These are phyloP conservation scores for Zostera marina DNA, from an alignment of 116 monocot species.

Conservation along the genomic window DNA sequence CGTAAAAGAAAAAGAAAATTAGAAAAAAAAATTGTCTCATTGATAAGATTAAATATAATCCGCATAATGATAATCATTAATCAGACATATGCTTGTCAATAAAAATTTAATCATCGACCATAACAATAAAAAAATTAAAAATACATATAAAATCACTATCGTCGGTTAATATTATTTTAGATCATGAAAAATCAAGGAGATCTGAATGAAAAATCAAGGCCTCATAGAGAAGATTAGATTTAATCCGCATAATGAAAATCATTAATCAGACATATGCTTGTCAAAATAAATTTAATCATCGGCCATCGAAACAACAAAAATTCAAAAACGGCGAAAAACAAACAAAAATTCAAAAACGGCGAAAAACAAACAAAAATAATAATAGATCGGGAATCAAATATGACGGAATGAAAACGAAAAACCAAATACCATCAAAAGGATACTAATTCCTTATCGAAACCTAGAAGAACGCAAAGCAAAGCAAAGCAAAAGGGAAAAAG, in stretches of 20 bases:
- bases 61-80: no score
- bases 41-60: slow-evolving; percentile 71
- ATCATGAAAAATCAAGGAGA: not conserved
- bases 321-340: not conserved
- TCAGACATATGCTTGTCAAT: no score
- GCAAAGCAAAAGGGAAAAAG: not conserved
- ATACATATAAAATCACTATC: no score
- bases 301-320: slow-evolving; percentile 11
- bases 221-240: slow-evolving; percentile 73
- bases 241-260: slow-evolving; percentile 31
- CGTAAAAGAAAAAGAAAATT: not conserved
- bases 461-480: not conserved
- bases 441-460: no score
- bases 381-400: no score
- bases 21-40: slow-evolving; percentile 22
- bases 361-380: not conserved
- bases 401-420: no score
- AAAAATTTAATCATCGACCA: not conserved
- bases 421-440: no score
- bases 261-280: slow-evolving; percentile 85
- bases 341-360: not conserved
- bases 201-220: slow-evolving; percentile 4
- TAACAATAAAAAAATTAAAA: not conserved
- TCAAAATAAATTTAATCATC: slow-evolving; percentile 37
- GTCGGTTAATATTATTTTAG: not conserved